phyloP scores from a whole-genome alignment of 345 rosid genomes.

The Lagerstroemia speciosa region DNA sequence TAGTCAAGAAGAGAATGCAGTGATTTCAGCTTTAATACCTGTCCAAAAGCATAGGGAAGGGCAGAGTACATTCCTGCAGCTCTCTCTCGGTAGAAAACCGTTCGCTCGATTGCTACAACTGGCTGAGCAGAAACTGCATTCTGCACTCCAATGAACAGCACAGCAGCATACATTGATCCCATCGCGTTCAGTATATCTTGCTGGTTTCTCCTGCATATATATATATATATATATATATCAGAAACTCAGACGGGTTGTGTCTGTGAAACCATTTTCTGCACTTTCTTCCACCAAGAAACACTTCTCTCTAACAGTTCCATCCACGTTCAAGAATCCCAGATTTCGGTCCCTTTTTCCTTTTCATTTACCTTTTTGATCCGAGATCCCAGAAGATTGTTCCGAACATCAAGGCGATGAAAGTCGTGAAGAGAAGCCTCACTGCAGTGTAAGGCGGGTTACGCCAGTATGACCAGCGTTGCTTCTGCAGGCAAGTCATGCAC shows the following conservation, averaged over 20 bases:
- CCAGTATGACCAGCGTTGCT: constrained; percentile 60
- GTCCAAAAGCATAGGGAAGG: constrained; percentile 61
- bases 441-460: constrained; percentile 45
- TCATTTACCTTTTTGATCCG: constrained; percentile 41
- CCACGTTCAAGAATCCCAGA: too few species aligned
- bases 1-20: too few species aligned
- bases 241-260: neutral
- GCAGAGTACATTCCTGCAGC: constrained; percentile 78
- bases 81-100: constrained; percentile 63
- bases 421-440: constrained; percentile 42
- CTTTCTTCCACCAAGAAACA: too few species aligned
- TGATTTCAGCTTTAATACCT: constrained; percentile 21
- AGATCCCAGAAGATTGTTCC: constrained; percentile 66
- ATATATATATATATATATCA: constrained; percentile 5
- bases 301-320: too few species aligned
- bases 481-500: constrained; percentile 56
- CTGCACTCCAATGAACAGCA: constrained; percentile 52
- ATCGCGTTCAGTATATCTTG: constrained; percentile 55
- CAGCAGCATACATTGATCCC: constrained; percentile 61
- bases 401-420: constrained; percentile 45
- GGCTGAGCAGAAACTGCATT: constrained; percentile 46
- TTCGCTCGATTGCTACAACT: constrained; percentile 57
- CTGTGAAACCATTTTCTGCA: neutral
- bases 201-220: constrained; percentile 23
- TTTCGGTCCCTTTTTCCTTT: neutral